Conservation (phyloP, 371 early-diverging fungal species). For the Dichotomocladium elegans region DNA sequence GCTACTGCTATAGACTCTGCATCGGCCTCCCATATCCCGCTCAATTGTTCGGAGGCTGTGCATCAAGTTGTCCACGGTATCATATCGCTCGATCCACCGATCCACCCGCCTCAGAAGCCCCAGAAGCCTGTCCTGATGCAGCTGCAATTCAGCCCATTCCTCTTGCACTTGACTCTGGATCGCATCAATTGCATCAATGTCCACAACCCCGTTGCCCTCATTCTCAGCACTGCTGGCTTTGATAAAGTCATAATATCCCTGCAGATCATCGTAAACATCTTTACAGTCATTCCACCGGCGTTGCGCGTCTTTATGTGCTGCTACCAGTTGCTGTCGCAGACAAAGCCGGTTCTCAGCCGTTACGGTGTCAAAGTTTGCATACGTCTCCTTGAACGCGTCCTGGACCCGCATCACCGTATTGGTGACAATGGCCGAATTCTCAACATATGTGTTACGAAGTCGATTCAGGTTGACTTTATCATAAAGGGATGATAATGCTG, state of each 20-base stretch:
- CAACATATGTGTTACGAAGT: conserved; percentile 35
- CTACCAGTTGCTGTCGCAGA: conserved; percentile 16
- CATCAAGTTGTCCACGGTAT: conserved; percentile 7
- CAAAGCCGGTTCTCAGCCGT: conserved; percentile 4
- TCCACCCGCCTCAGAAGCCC: neutral
- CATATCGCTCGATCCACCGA: conserved; percentile 15
- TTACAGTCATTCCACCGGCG: conserved; percentile 24
- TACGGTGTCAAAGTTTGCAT: conserved; percentile 2
- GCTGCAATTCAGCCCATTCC: conserved; percentile 13
- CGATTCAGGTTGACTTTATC: conserved; percentile 39
- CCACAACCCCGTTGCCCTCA: too few relatives aligned
- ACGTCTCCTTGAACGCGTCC: neutral
- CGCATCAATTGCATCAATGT: conserved; percentile 9
- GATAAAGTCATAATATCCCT: conserved; percentile 31
- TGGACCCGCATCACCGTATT: conserved; percentile 4
- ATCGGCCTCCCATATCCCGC: conserved; percentile 2
- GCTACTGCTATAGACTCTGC: conserved; percentile 1
- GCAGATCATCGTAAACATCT: conserved; percentile 41
- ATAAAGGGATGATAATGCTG: conserved; percentile 25
- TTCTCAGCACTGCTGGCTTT: neutral
- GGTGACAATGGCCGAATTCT: conserved; percentile 20
- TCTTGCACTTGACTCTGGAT: conserved; percentile 22
- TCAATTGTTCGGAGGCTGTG: neutral
- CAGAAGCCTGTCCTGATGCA: neutral
- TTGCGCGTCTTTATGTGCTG: conserved; percentile 22